These are phyloP conservation scores for Fusarium veterinarium DNA, from an alignment of 2,329 filamentous ascomycete species.

Conservation along the genomic window DNA sequence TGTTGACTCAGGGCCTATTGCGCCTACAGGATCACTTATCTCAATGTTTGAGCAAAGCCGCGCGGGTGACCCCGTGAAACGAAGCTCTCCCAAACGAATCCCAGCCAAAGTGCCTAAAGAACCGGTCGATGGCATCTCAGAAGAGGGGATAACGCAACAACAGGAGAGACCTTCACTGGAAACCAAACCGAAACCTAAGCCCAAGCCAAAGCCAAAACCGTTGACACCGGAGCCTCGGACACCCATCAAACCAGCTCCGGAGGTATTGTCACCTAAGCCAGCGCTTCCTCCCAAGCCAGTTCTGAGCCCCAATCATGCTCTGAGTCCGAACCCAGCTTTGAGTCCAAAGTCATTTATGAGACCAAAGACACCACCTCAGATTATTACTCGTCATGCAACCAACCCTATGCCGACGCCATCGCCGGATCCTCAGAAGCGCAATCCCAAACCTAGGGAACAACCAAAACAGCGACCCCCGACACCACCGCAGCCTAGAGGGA, in stretches of 20 bases:
- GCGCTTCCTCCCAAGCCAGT: slow-evolving; percentile 47
- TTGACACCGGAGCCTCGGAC: slow-evolving; percentile 36
- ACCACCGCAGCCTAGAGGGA: slow-evolving; percentile 51
- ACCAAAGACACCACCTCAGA: slow-evolving; percentile 46
- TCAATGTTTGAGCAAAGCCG: slow-evolving; percentile 72
- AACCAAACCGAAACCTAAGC: slow-evolving; percentile 44
- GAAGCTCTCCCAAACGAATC: slow-evolving; percentile 38
- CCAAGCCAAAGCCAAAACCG: slow-evolving; percentile 41
- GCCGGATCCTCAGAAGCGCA: slow-evolving; percentile 47
- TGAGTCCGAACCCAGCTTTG: neutral
- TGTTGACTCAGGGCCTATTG: slow-evolving; percentile 66
- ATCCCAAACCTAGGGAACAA: slow-evolving; percentile 9
- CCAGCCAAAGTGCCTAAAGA: slow-evolving; percentile 20
- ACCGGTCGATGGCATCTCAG: slow-evolving; percentile 24
- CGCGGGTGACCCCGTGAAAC: slow-evolving; percentile 52
- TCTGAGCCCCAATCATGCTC: neutral
- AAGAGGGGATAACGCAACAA: slow-evolving; percentile 8
- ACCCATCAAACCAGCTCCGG: slow-evolving; percentile 36
- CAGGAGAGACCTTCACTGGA: slow-evolving; percentile 30
- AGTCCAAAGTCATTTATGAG: slow-evolving; percentile 45
- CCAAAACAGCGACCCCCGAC: slow-evolving; percentile 49
- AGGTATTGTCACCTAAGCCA: slow-evolving; percentile 50
- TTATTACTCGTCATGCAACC: slow-evolving; percentile 37
- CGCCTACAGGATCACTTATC: slow-evolving; percentile 73
- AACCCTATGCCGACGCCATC: slow-evolving; percentile 40